Base-by-base conservation (phyloP, 2,329 filamentous ascomycete species). In the Exserohilum rostratum region DNA sequence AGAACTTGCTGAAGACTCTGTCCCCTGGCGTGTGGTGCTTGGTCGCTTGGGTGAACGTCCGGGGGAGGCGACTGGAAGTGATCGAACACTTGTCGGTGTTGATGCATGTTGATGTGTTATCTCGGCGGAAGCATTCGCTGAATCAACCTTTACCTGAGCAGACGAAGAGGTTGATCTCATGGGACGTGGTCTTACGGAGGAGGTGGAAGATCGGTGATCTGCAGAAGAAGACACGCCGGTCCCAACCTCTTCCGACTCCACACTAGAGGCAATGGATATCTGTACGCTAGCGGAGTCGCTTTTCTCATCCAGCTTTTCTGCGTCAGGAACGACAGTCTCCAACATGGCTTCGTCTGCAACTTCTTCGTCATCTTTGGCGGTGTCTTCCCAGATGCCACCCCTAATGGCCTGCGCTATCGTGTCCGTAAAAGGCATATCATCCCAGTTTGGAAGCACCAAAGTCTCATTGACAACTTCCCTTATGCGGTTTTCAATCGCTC, bases 391-490 rank as follows among this genome's bases (percentile, higher is more conserved):
- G 17, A 98, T 89, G 0, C 95, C 95, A 10, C 93, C 95, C 64
- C 95, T 85, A 82, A 91, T 92, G 17, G 80, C 78, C 72, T 96
- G 91, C 52, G 85, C 80, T 51, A 87, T 83, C 0, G 92, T 98
- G 65, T 90, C 86, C 70, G 91, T 89, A 74, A 99, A 98, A 0
- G 95, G 92, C 20, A 91, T 84, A 71, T 99, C 95, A 62, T 99
- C 95, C 93, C 95, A 99, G 70, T 96, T 96, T 0, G 95, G 95
- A 51, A 89, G 81, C 2, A 99, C 95, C 17, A 98, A 75, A 1
- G 92, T 96, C 77, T 99, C 95, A 9, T 90, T 90, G 56, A 99
- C 83, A 7, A 97, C 92, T 75, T 97, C 93, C 68, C 96, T 90
- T 72, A 99, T 97, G 45, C 92, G 85, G 69, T 90, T 96, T 76